A percentile compares a stretch with the other conserved stretches of the same genome.
phyloP scores from a whole-genome alignment of 2,329 filamentous ascomycete genomes.

The Davidsoniella virescens region DNA sequence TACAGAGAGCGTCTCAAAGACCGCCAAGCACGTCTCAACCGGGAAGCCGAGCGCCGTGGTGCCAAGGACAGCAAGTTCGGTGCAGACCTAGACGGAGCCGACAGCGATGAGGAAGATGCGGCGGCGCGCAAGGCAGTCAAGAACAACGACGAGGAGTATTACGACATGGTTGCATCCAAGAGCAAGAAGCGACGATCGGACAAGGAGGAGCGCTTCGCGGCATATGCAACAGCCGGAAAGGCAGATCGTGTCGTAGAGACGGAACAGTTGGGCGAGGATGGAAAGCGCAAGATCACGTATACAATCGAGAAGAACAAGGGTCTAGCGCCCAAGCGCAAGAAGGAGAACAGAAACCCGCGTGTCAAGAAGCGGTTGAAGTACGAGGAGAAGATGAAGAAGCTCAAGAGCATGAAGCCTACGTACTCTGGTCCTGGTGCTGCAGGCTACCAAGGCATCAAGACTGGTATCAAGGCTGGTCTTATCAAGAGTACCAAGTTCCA shows the following conservation, averaged over 20 bases:
- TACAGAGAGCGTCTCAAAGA: slow-evolving; percentile 80
- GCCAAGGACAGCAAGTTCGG: slow-evolving; percentile 45
- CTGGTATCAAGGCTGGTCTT: slow-evolving; percentile 86
- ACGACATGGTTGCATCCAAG: slow-evolving; percentile 65
- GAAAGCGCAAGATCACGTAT: slow-evolving; percentile 85
- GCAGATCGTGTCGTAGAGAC: slow-evolving; percentile 46
- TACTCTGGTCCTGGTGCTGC: slow-evolving; percentile 75
- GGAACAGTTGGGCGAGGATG: slow-evolving; percentile 60
- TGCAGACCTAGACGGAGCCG: slow-evolving; percentile 51
- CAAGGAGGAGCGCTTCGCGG: slow-evolving; percentile 41
- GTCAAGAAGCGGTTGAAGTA: slow-evolving; percentile 98
- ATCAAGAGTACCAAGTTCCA: slow-evolving; percentile 89
- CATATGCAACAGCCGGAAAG: slow-evolving; percentile 44
- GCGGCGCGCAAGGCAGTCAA: slow-evolving; percentile 32
- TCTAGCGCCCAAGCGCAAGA: slow-evolving; percentile 72
- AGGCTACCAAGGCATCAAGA: slow-evolving; percentile 80
- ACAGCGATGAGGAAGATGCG: slow-evolving; percentile 18
- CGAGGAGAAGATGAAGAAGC: slow-evolving; percentile 94
- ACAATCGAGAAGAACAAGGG: slow-evolving; percentile 97
- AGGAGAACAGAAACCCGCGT: slow-evolving; percentile 85
- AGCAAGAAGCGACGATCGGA: slow-evolving; percentile 59
- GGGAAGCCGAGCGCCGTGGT: slow-evolving; percentile 74
- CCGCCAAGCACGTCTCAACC: slow-evolving; percentile 68
- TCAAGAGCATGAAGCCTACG: slow-evolving; percentile 67
- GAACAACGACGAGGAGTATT: slow-evolving; percentile 68